Percentiles rank a stretch among this genome's conserved stretches.
phyloP scores from a whole-genome alignment of 2,329 filamentous ascomycete genomes.

The Arthrobotrys megalospora region DNA sequence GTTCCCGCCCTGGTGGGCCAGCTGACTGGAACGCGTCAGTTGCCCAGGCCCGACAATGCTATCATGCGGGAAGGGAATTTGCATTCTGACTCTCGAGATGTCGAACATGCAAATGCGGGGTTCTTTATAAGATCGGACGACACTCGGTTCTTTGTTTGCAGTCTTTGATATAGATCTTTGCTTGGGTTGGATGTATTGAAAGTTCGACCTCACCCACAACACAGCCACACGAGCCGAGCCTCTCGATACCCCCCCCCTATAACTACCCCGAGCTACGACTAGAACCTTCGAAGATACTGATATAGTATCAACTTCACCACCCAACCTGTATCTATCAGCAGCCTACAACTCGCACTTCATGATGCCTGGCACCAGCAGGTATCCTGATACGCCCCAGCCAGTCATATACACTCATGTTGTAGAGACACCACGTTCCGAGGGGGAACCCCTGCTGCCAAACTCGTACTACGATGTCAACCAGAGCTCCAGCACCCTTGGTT shows the following conservation, averaged over 20 bases:
- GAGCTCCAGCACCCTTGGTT: slow-evolving; percentile 57
- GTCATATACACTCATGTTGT: slow-evolving; percentile 58
- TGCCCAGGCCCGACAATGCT: slow-evolving; percentile 33
- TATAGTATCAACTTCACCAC: slow-evolving; percentile 4
- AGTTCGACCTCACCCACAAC: slow-evolving; percentile 8
- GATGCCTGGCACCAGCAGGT: slow-evolving; percentile 60
- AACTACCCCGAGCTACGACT: not conserved
- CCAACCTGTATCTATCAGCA: slow-evolving; percentile 38
- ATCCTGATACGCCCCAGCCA: slow-evolving; percentile 47
- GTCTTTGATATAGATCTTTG: too few species aligned
- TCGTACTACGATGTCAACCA: slow-evolving; percentile 60
- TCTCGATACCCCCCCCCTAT: slow-evolving; percentile 1
- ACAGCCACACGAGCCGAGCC: not conserved
- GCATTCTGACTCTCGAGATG: slow-evolving; percentile 13
- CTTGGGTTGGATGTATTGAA: too few species aligned
- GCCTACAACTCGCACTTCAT: slow-evolving; percentile 31
- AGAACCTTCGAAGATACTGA: not conserved
- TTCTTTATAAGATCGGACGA: slow-evolving; percentile 28
- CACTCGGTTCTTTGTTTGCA: slow-evolving; percentile 9
- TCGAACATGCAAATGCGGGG: slow-evolving; percentile 8
- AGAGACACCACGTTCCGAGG: slow-evolving; percentile 44
- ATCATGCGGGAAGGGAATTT: slow-evolving; percentile 36
- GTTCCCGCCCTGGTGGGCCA: slow-evolving; percentile 26
- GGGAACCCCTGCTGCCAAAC: slow-evolving; percentile 39
- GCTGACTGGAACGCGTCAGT: slow-evolving; percentile 55